Conservation (phyloP, 1,284 basidiomycete genomes). For the Trichosporon faecale region DNA sequence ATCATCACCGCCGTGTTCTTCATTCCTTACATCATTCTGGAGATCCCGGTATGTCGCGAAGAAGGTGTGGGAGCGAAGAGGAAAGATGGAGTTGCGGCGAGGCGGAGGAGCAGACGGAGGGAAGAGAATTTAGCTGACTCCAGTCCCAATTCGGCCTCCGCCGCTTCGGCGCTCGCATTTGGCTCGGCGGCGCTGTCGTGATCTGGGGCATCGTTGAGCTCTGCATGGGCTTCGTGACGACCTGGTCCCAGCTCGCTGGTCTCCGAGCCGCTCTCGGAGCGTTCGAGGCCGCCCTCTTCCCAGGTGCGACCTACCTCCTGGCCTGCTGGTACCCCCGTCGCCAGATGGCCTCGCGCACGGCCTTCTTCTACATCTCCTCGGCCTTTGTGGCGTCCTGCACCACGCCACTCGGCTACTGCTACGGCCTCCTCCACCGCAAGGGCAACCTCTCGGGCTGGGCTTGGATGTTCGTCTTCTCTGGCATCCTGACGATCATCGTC, state of each 20-base stretch:
- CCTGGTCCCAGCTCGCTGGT: constrained; percentile 47
- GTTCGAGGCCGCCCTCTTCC: constrained; percentile 49
- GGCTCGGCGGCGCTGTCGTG: constrained; percentile 24
- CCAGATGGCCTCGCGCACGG: constrained; percentile 47
- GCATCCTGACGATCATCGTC: constrained; percentile 28
- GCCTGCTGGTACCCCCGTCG: constrained; percentile 54
- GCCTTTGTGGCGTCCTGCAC: constrained; percentile 19
- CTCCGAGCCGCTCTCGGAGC: constrained; percentile 51
- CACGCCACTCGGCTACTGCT: constrained; percentile 19
- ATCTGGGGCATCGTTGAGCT: constrained; percentile 52
- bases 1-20: constrained; percentile 49
- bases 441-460: constrained; percentile 4
- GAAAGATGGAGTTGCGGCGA: too few species aligned
- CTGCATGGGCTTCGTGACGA: constrained; percentile 45
- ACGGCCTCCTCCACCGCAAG: constrained; percentile 18
- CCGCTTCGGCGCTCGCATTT: constrained; percentile 24
- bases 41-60: constrained; percentile 23
- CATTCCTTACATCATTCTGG: constrained; percentile 51
- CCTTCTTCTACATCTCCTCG: constrained; percentile 23
- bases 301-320: constrained; percentile 52
- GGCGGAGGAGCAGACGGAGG: too few species aligned
- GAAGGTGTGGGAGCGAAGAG: neutral
- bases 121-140: neutral
- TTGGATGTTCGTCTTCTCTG: constrained; percentile 15
- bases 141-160: constrained; percentile 32